These are phyloP conservation scores for Postia placenta DNA, from an alignment of 768 basidiomycete species.

Conservation along the genomic window DNA sequence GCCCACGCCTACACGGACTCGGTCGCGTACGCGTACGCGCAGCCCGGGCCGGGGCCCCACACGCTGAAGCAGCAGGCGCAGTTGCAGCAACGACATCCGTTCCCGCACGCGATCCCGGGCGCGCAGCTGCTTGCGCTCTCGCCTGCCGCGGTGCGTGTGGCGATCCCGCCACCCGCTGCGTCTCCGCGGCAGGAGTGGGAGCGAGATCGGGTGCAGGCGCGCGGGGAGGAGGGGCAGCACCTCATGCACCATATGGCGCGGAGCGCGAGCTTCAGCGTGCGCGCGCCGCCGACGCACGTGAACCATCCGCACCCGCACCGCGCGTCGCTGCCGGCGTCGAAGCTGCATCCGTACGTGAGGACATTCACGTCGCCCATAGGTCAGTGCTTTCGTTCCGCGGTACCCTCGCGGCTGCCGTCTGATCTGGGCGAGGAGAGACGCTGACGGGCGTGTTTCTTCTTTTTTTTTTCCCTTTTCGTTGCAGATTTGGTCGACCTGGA, in stretches of 20 bases:
- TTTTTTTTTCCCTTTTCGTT: neutral
- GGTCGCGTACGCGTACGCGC: neutral
- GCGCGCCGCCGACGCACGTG: neutral
- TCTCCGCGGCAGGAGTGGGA: neutral
- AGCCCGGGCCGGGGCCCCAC: neutral
- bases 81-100: slow-evolving; percentile 18
- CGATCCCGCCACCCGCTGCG: slow-evolving; percentile 1
- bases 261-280: neutral
- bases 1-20: neutral
- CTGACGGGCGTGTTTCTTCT: neutral
- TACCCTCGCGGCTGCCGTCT: neutral
- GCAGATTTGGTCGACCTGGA: slow-evolving; percentile 20
- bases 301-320: neutral
- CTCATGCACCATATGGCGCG: neutral
- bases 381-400: slow-evolving; percentile 9
- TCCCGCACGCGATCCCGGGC: slow-evolving; percentile 21
- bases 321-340: slow-evolving; percentile 7
- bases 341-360: slow-evolving; percentile 27
- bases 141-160: neutral
- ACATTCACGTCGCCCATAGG: slow-evolving; percentile 35
- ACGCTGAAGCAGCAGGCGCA: neutral
- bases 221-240: neutral
- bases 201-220: slow-evolving; percentile 3
- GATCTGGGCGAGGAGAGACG: too few relatives aligned
- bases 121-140: slow-evolving; percentile 11